These are phyloP conservation scores for Pythium dissotocum DNA, from an alignment of 352 stramenopile species.

Conservation along the genomic window DNA sequence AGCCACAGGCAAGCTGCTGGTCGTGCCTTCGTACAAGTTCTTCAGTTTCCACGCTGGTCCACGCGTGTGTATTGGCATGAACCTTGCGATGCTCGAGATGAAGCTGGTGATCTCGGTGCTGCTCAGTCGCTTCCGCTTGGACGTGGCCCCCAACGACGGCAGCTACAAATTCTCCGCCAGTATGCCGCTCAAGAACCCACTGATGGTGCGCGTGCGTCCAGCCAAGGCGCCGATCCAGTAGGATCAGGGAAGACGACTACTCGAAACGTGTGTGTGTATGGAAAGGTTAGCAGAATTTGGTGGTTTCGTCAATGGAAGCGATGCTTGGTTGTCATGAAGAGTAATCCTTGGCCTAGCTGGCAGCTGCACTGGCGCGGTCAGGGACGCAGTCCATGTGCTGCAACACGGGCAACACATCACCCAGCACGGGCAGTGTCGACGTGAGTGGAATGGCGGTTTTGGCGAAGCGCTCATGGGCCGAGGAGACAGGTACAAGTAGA, in stretches of 20 bases:
- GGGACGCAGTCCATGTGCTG: constrained; percentile 5
- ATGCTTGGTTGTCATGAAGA: too few species aligned
- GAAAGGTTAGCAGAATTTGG: neutral
- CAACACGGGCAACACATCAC: neutral
- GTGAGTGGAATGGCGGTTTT: neutral
- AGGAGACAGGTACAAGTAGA: constrained; percentile 1
- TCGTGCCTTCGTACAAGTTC: constrained; percentile 39
- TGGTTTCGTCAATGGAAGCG: neutral
- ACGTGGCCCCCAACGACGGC: constrained; percentile 25
- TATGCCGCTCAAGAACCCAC: constrained; percentile 16
- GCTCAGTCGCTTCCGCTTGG: constrained; percentile 36
- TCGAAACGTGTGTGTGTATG: too few species aligned
- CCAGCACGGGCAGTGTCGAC: neutral
- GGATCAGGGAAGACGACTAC: neutral
- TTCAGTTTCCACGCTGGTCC: constrained; percentile 41
- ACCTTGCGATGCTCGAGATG: constrained; percentile 48
- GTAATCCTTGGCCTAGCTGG: too few species aligned
- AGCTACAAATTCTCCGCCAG: constrained; percentile 20
- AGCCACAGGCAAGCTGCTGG: constrained; percentile 12
- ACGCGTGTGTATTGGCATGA: constrained; percentile 44
- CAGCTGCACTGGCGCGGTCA: constrained; percentile 3
- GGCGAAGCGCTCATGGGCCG: constrained; percentile 13
- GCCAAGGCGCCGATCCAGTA: neutral
- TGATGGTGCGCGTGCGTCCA: constrained; percentile 4
- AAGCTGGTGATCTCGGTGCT: constrained; percentile 38